phyloP scores from a whole-genome alignment of 768 basidiomycete genomes.

The Hydnum rufescens region DNA sequence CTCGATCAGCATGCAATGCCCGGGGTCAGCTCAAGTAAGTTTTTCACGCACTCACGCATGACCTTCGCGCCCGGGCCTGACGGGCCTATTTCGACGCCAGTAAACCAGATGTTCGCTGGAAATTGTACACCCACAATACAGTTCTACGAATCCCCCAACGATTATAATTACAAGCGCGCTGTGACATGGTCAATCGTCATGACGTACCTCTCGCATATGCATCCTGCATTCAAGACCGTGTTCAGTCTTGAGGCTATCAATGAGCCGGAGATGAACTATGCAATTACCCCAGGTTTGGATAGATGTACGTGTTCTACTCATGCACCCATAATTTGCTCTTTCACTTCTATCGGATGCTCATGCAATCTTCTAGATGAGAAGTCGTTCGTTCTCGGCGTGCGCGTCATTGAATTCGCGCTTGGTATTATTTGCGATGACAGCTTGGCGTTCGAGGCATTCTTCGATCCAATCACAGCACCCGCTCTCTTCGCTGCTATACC shows the following conservation, averaged over 20 bases:
- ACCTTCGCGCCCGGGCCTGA: not conserved
- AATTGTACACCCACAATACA: conserved; percentile 42
- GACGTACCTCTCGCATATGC: conserved; percentile 49
- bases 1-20: conserved; percentile 54
- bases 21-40: conserved; percentile 32
- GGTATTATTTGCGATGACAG: conserved; percentile 25
- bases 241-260: conserved; percentile 60
- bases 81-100: conserved; percentile 2
- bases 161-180: conserved; percentile 56
- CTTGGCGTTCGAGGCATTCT: conserved; percentile 16
- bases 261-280: conserved; percentile 57
- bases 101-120: conserved; percentile 49
- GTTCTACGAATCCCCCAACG: conserved; percentile 54
- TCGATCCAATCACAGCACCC: conserved; percentile 15
- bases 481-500: conserved; percentile 22
- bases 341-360: not conserved
- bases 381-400: conserved; percentile 47
- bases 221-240: conserved; percentile 42
- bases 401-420: conserved; percentile 40
- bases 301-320: conserved; percentile 28
- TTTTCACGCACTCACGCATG: not conserved
- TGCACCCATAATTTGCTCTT: not conserved
- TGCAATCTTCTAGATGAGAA: conserved; percentile 31
- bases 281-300: conserved; percentile 45
- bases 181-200: conserved; percentile 68